Evolutionary conservation across 2,329 filamentous ascomycete genomes (phyloP).

Genomic region (Alternaria novae-zelandiae): DNA sequence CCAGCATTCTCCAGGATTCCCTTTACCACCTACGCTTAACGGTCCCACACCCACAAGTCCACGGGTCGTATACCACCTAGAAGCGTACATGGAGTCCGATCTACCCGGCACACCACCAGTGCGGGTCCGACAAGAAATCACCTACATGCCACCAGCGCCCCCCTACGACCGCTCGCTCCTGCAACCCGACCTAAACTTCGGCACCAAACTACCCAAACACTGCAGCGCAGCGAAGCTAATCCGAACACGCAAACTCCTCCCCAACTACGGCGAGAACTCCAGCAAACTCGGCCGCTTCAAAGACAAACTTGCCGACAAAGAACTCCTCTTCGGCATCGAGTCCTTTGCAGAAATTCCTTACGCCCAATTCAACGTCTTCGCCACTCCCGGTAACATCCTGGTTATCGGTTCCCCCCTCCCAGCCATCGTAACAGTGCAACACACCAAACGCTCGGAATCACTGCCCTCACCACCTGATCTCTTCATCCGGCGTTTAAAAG

Average conservation of each 20-base stretch:
- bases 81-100: constrained; percentile 16
- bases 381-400: constrained; percentile 28
- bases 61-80: constrained; percentile 25
- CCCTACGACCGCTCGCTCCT: constrained; percentile 24
- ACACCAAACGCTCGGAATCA: constrained; percentile 35
- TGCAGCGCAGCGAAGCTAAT: constrained; percentile 28
- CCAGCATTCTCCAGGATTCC: constrained; percentile 32
- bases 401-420: constrained; percentile 22
- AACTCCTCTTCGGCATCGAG: constrained; percentile 28
- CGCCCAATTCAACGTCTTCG: constrained; percentile 30
- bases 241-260: constrained; percentile 30
- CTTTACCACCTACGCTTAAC: constrained; percentile 23
- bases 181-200: constrained; percentile 22
- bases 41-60: constrained; percentile 1
- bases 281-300: constrained; percentile 28
- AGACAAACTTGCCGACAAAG: constrained; percentile 27
- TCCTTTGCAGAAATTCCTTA: constrained; percentile 29
- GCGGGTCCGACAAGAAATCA: constrained; percentile 17
- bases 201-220: constrained; percentile 22
- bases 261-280: constrained; percentile 22
- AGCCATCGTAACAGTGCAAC: constrained; percentile 26
- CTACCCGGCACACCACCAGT: background rate
- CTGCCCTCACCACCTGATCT: constrained; percentile 28
- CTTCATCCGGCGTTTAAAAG: constrained; percentile 30
- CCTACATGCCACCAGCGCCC: constrained; percentile 14